Percentiles rank a stretch among this genome's conserved stretches.
These are phyloP conservation scores for Monosporascus sp. DNA, from an alignment of 2,329 filamentous ascomycete genomes.

Conservation along the genomic window DNA sequence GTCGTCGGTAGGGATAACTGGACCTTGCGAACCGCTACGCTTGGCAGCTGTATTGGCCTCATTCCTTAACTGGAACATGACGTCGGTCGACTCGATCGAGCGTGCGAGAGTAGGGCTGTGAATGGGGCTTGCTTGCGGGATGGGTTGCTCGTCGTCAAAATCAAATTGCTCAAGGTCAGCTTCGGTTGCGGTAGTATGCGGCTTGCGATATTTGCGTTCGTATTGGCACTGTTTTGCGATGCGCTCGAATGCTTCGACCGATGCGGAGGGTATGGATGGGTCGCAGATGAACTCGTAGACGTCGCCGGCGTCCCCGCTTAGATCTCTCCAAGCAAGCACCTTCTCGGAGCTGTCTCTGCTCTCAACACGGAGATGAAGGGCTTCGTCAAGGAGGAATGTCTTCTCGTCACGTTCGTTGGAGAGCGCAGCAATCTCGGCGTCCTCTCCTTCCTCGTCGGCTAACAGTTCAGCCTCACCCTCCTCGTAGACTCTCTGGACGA, in stretches of 20 bases:
- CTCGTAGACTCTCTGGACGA: conserved; percentile 93
- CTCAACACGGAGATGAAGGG: conserved; percentile 80
- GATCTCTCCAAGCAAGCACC: conserved; percentile 88
- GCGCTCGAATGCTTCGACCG: conserved; percentile 75
- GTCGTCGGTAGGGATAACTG: conserved; percentile 26
- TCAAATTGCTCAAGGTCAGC: conserved; percentile 77
- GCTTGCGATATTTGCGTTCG: conserved; percentile 88
- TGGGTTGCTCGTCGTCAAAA: conserved; percentile 62
- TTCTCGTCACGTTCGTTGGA: conserved; percentile 89
- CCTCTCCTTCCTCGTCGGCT: conserved; percentile 83
- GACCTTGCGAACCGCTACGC: conserved; percentile 28
- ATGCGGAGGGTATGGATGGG: conserved; percentile 59
- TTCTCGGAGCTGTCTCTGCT: conserved; percentile 75
- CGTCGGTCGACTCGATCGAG: conserved; percentile 54
- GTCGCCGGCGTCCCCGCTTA: conserved; percentile 89
- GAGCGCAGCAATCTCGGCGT: conserved; percentile 71
- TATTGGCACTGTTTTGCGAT: conserved; percentile 92
- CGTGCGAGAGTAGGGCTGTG: conserved; percentile 53
- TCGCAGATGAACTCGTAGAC: conserved; percentile 99
- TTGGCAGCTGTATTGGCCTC: conserved; percentile 44
- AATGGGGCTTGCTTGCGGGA: conserved; percentile 59
- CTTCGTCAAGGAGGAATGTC: conserved; percentile 91
- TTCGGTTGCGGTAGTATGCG: conserved; percentile 73
- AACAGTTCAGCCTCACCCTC: conserved; percentile 92
- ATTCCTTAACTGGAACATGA: conserved; percentile 47